Evolutionary conservation across 768 basidiomycete genomes (phyloP).

Genomic region (Pulveroboletus sp.): DNA sequence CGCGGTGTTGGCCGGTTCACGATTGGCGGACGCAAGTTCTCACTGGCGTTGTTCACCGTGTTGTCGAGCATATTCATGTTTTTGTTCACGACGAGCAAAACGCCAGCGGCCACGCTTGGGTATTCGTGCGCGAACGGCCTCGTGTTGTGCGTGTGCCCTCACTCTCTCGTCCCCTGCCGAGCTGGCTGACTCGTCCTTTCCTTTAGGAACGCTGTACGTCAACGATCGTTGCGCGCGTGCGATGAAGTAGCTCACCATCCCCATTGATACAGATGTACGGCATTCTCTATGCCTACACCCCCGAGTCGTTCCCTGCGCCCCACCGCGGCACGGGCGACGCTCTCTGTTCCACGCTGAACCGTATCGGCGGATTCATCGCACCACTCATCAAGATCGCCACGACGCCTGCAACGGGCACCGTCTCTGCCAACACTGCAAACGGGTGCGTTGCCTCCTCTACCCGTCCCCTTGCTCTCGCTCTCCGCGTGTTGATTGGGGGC

Average conservation of each 20-base stretch:
- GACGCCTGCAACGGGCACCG: conserved; percentile 29
- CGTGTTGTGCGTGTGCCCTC: conserved; percentile 33
- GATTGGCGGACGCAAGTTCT: conserved; percentile 43
- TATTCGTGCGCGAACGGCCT: conserved; percentile 42
- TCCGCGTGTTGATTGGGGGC: neutral
- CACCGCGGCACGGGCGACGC: conserved; percentile 55
- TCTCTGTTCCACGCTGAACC: conserved; percentile 44
- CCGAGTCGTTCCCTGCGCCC: conserved; percentile 55
- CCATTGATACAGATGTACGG: conserved; percentile 41
- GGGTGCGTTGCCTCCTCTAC: conserved; percentile 24
- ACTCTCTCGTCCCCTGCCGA: too few relatives aligned
- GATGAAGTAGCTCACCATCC: neutral
- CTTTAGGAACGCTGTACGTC: conserved; percentile 34
- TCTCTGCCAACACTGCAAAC: conserved; percentile 32
- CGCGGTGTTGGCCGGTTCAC: conserved; percentile 30
- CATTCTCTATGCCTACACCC: conserved; percentile 53
- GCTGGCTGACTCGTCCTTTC: neutral
- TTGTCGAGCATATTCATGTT: conserved; percentile 47
- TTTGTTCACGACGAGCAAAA: conserved; percentile 46
- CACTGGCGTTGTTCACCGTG: conserved; percentile 42
- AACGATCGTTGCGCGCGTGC: neutral
- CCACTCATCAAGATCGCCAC: conserved; percentile 48
- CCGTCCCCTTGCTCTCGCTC: neutral
- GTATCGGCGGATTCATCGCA: conserved; percentile 43
- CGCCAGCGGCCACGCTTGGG: conserved; percentile 36